These are phyloP conservation scores for Pseudonitzschia multistriata DNA, from an alignment of 108 stramenopile species.

Conservation along the genomic window DNA sequence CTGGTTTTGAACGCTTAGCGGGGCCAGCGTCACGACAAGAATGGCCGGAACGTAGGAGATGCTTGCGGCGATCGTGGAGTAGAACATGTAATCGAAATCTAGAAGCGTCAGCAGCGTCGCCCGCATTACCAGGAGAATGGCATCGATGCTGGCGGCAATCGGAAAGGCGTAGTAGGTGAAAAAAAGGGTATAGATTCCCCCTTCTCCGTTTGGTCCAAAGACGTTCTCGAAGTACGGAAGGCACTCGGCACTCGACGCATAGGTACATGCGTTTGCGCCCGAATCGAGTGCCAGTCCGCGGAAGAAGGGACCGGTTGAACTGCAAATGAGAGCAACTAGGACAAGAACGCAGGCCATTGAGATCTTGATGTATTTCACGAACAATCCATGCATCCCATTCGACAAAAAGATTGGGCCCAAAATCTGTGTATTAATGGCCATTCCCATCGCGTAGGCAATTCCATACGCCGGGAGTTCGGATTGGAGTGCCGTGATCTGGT, in stretches of 20 bases:
- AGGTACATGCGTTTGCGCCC: not conserved
- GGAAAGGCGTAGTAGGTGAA: not conserved
- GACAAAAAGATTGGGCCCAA: not conserved
- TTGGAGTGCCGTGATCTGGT: not conserved
- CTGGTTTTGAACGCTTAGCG: not conserved
- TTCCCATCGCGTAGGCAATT: not conserved
- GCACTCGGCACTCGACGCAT: not conserved
- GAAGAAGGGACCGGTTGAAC: not conserved
- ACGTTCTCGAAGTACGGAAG: not conserved
- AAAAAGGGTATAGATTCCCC: not conserved
- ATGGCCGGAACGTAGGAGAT: not conserved
- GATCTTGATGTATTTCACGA: not conserved
- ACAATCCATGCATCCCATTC: not conserved
- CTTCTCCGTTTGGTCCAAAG: not conserved
- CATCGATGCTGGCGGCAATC: not conserved
- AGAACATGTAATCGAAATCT: not conserved
- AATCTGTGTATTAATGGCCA: not conserved
- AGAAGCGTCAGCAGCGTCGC: not conserved
- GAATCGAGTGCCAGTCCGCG: not conserved
- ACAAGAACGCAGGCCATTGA: not conserved
- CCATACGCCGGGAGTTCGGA: not conserved
- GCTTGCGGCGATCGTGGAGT: not conserved
- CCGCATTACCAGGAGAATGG: not conserved
- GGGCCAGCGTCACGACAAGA: not conserved
- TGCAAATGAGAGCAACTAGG: not conserved